These are phyloP conservation scores for Chaetomium fimeti DNA, from an alignment of 495 filamentous ascomycete species.

Conservation along the genomic window DNA sequence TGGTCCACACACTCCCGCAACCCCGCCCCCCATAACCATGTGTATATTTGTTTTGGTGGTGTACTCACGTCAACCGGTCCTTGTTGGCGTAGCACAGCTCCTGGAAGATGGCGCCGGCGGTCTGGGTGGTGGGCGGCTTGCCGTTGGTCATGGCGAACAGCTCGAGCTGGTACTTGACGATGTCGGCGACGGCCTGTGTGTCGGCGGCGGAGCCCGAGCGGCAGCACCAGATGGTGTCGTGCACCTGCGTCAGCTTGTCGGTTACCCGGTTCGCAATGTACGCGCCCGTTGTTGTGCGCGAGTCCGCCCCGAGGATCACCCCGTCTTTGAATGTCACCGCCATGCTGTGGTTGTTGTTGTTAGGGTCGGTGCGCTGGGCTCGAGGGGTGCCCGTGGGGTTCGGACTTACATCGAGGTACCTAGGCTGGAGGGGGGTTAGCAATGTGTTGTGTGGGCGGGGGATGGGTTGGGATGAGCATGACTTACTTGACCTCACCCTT, in stretches of 20 bases:
- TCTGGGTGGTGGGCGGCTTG: constrained; percentile 87
- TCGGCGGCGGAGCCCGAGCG: constrained; percentile 94
- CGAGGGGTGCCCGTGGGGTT: constrained; percentile 12
- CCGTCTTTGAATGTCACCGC: constrained; percentile 97
- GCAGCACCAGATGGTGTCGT: constrained; percentile 99
- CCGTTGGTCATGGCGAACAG: constrained; percentile 86
- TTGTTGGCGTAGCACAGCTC: constrained; percentile 98
- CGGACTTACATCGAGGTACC: constrained; percentile 92
- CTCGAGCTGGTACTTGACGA: constrained; percentile 92
- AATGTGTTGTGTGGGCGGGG: background rate
- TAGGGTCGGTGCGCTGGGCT: constrained; percentile 24
- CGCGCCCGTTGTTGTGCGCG: constrained; percentile 95
- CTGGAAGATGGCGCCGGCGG: constrained; percentile 91
- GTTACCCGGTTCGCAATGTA: constrained; percentile 99
- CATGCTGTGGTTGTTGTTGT: constrained; percentile 55
- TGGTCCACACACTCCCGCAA: no score
- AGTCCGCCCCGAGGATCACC: constrained; percentile 94
- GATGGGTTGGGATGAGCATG: background rate
- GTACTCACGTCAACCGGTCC: constrained; percentile 71
- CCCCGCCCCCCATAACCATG: no score
- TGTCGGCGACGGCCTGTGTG: constrained; percentile 96
- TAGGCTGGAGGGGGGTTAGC: constrained; percentile 56
- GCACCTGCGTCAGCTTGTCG: constrained; percentile 97
- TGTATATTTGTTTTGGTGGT: background rate
- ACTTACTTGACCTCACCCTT: constrained; percentile 69